A percentile compares a stretch with the other conserved stretches of the same genome.
These are phyloP conservation scores for Voacanga thouarsii DNA, from an alignment of 257 asterid genomes.

Conservation along the genomic window DNA sequence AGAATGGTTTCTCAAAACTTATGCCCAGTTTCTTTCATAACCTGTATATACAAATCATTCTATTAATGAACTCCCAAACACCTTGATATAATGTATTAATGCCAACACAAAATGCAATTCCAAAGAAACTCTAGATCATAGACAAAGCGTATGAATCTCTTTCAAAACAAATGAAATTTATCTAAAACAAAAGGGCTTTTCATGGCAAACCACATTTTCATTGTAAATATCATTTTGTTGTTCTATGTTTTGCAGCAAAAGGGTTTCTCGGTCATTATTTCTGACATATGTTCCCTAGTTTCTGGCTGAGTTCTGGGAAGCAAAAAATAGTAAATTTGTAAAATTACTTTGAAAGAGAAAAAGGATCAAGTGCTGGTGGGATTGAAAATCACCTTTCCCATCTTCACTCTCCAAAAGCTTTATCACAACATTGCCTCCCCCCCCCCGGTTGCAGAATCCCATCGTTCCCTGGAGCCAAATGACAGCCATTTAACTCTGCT, in stretches of 20 bases:
- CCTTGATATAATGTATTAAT: not conserved
- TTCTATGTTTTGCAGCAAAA: no score
- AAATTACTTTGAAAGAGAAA: not conserved
- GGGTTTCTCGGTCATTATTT: no score
- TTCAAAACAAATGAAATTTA: no score
- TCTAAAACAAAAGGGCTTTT: no score
- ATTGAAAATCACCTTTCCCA: constrained; percentile 44
- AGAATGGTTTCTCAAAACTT: constrained; percentile 94
- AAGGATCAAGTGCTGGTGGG: not conserved
- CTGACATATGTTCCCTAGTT: no score
- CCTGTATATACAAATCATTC: constrained; percentile 44
- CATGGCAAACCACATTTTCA: no score
- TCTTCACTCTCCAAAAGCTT: constrained; percentile 93
- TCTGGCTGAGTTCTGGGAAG: constrained; percentile 58
- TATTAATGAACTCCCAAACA: not conserved
- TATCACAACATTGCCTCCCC: constrained; percentile 72
- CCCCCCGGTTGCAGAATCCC: constrained; percentile 50
- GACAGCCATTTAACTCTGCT: constrained; percentile 15
- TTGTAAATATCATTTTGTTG: no score
- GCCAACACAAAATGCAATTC: not conserved
- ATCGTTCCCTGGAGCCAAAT: constrained; percentile 17
- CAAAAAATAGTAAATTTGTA: not conserved
- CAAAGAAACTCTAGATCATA: not conserved
- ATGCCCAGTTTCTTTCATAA: constrained; percentile 78
- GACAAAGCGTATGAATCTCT: no score